A percentile compares a stretch with the other conserved stretches of the same genome.
These are phyloP conservation scores for Eimeria acervulina DNA, from an alignment of 169 alveolate genomes.

Conservation along the genomic window DNA sequence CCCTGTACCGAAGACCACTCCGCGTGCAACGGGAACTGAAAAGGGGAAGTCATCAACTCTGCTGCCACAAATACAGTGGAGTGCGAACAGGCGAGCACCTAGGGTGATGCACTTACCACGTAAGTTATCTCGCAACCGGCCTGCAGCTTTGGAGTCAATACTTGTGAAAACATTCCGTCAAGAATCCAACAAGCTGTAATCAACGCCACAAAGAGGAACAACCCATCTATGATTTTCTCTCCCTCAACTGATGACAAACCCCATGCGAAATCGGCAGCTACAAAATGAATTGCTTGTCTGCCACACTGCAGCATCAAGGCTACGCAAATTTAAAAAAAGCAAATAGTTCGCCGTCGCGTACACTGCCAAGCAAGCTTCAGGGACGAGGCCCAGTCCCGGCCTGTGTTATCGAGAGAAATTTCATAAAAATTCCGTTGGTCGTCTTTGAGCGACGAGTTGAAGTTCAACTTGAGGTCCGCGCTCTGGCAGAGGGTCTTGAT, in stretches of 20 bases:
- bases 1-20: slow-evolving; percentile 72
- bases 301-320: background rate
- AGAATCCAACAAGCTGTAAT: slow-evolving; percentile 91
- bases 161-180: slow-evolving; percentile 92
- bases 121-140: slow-evolving; percentile 95
- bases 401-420: slow-evolving; percentile 91
- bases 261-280: background rate
- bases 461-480: slow-evolving; percentile 90
- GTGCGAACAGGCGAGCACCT: background rate
- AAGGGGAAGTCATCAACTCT: background rate
- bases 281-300: background rate
- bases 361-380: slow-evolving; percentile 94
- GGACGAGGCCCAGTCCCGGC: slow-evolving; percentile 90
- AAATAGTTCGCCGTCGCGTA: background rate
- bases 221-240: background rate
- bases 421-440: slow-evolving; percentile 93
- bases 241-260: background rate
- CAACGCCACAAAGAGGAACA: background rate
- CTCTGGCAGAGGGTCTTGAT: slow-evolving; percentile 77
- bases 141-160: slow-evolving; percentile 90
- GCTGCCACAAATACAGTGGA: background rate
- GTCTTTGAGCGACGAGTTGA: slow-evolving; percentile 90
- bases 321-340: background rate
- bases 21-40: background rate
- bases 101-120: slow-evolving; percentile 83